Base-by-base conservation (phyloP, 1,284 basidiomycete species). In the Irpex sp. region DNA sequence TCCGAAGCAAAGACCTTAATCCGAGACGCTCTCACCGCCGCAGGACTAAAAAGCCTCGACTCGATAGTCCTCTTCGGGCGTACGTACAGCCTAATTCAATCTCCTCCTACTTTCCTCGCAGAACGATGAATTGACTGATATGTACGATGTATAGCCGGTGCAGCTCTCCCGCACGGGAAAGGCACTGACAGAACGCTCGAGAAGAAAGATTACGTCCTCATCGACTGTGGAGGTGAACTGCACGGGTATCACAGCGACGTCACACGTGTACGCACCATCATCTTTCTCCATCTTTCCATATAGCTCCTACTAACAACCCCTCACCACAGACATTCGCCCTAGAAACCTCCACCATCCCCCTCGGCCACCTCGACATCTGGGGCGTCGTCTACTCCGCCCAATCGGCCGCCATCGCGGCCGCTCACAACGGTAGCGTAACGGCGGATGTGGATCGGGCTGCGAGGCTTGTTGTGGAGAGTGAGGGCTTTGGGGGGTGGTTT, bases 81-180 rank as follows among this genome's bases (percentile, higher is more conserved):
- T 90, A 65, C 60, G 81, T 74, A 19, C 9, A 39, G 33, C 21
- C 8, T 28, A n/a, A n/a, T n/a, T n/a, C n/a, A n/a, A n/a, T n/a
- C n/a, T n/a, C n/a, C n/a, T n/a, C n/a, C 9, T 23, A 16, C 8
- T 1, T 4, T 9, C 3, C 19, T 51, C 49, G 16, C 49, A 51
- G 53, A 35, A 33, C 19, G 5, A 1, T 16, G 42, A 18, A 45
- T 16, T 45, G 7, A 14, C 42, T 45, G 42, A 14, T 45, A 5
- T 16, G 42, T 19, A 5, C 28, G 28, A 33, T 33, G 2, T 33
- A 33, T 60, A 93, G 91, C 89, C 66, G 91, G 93, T 65, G 93
- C 91, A 1, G 92, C 91, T 0, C 81, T 93, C 18, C 93, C 92
- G 2, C 93, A 95, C 71, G 93, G 91, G 2, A 80, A 81, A 28